Evolutionary conservation across 306 rosid species (phyloP), one percentile per base, ranked within the genome.

Genomic region (Purshia tridentata): DNA sequence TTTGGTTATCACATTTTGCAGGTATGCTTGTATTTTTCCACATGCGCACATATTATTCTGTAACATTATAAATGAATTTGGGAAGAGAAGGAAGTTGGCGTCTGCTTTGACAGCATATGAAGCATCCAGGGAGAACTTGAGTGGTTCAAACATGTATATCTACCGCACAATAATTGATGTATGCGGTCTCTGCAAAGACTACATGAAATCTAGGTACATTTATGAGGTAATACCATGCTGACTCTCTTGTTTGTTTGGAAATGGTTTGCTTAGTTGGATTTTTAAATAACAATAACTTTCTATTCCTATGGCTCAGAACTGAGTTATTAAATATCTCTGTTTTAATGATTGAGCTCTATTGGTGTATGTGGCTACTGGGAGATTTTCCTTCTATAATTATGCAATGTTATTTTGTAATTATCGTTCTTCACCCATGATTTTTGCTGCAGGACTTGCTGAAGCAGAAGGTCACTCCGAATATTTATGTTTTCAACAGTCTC

Each of bases 401-500:
- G 7, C 18, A 2, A 16, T 63, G 41, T 18, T 42, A 10, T 15
- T 66, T 6, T 47, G 42, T 46, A 6, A 20, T 8, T n/a, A 20
- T 20, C 5, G 4, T 20, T 65, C 6, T 2, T 45, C 10, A 12
- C 58, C 59, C 62, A 59, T 64, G n/a, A 51, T 55, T 55, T 72
- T 77, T 69, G 77, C 74, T 72, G 84, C 92, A 93, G 98, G 98
- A 93, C 61, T 76, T 91, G 86, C 87, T 82, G 60, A 86, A 60
- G 73, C 90, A 91, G 87, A 88, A 91, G 81, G 85, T 91, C 72
- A 84, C 82, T 79, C 97, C 98, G 9, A 93, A 93, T 81, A 84
- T 86, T 49, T 93, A 88, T 47, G 94, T 93, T 51, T 85, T 89
- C 85, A 93, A 93, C 92, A 91, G 98, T 84, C 92, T 93, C 79